These are phyloP conservation scores for Toxicodendron radicans DNA, from an alignment of 345 rosid species.

Conservation along the genomic window DNA sequence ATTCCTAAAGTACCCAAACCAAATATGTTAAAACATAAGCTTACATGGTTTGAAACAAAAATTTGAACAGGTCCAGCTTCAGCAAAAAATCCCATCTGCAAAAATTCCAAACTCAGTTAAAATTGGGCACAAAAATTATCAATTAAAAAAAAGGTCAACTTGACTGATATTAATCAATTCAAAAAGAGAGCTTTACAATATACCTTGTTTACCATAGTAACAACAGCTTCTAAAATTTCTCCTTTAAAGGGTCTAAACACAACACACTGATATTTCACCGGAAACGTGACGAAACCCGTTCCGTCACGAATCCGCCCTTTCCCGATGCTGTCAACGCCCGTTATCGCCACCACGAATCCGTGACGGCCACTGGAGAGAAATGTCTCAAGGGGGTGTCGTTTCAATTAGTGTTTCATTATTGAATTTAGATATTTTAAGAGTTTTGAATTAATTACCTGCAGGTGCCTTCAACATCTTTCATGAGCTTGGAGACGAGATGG, in stretches of 20 bases:
- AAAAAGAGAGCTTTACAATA: no score
- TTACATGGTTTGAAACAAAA: conserved; percentile 92
- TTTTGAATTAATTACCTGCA: conserved; percentile 51
- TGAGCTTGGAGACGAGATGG: conserved; percentile 75
- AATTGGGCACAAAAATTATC: neutral
- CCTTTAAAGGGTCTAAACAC: conserved; percentile 92
- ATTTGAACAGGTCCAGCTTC: conserved; percentile 97
- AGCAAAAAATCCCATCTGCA: conserved; percentile 94
- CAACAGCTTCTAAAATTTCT: conserved; percentile 89
- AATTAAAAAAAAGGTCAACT: no score
- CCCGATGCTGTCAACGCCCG: conserved; percentile 75
- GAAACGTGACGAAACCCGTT: conserved; percentile 81
- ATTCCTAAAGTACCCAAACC: no score
- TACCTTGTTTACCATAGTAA: conserved; percentile 89
- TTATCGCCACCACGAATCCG: conserved; percentile 91
- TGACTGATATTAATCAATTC: neutral
- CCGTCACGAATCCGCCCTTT: conserved; percentile 92
- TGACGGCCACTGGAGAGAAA: conserved; percentile 65
- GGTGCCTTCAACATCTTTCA: conserved; percentile 97
- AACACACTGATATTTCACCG: conserved; percentile 81
- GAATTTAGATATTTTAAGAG: no score
- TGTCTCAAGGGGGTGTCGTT: no score
- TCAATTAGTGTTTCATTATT: no score
- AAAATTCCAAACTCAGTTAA: neutral
- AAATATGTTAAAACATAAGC: conserved; percentile 11